Evolutionary conservation across 192 early-diverging fungal species (phyloP), one percentile per base, ranked within the genome.

Genomic region (Glomus cerebriforme): DNA sequence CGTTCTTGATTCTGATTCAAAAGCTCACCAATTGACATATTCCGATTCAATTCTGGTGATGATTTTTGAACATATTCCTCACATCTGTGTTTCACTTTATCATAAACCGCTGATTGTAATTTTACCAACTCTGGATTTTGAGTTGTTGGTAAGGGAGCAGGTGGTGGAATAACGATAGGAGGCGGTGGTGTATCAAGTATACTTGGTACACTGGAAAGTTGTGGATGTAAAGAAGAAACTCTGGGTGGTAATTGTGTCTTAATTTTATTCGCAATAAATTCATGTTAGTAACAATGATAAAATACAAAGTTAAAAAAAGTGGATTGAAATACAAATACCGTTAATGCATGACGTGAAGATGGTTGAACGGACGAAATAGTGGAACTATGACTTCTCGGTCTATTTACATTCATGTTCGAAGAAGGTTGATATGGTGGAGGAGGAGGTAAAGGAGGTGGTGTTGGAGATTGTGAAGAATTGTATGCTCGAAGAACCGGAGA

Each of bases 1-100:
- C 87, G 86, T 26, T 81, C 82, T 58, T 93, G 93, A 10, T 92
- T 92, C 26, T 93, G 90, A 79, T 92, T 88, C 13, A 97, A 87
- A 59, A 91, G 87, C 64, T 88, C 84, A 65, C 93, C 92, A 32
- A 89, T 86, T 47, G 85, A 84, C 60, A 95, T 79, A 27, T 93
- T 84, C 74, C 86, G 83, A 80, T 93, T 89, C 82, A 93, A 93
- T 10, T 92, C 88, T 0, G 81, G 79, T 27, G 91, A 87, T 39
- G 90, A 83, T 12, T 82, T 83, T 78, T 89, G 83, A 47, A 92
- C 85, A 26, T 90, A 91, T 75, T 87, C 81, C n/a, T 90, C 79
- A 32, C 92, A 83, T 12, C 83, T 80, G 13, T 82, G 80, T 19
- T 83, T 84, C 2, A 95, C 86, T 35, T 90, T 91, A 49, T 91